A percentile compares a stretch with the other conserved stretches of the same genome.
phyloP scores from a whole-genome alignment of 305 asterid genomes.

The Fraxinus dipetala region DNA sequence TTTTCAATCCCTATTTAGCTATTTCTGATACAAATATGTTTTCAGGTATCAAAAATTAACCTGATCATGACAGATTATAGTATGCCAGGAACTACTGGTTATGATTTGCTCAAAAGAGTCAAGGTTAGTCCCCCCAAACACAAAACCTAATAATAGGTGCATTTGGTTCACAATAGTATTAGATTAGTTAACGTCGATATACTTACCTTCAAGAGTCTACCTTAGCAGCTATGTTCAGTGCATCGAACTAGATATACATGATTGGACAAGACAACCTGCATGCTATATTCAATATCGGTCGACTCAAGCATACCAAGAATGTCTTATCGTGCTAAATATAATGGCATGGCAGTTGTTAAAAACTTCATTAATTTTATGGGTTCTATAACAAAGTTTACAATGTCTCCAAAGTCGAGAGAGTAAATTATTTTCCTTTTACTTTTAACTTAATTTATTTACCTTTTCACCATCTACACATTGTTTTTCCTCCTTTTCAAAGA shows the following conservation, averaged over 20 bases:
- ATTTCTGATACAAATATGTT: not conserved
- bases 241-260: not conserved
- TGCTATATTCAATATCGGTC: too few species aligned
- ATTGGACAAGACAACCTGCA: not conserved
- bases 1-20: not conserved
- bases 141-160: not conserved
- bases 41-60: slow-evolving; percentile 48
- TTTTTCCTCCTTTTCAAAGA: not conserved
- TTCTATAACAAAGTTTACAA: not conserved
- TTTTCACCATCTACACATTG: not conserved
- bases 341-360: not conserved
- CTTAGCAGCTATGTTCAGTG: not conserved
- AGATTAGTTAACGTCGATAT: not conserved
- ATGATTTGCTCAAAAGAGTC: slow-evolving; percentile 55
- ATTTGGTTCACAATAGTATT: not conserved
- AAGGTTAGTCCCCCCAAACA: slow-evolving; percentile 35
- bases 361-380: not conserved
- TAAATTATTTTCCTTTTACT: not conserved
- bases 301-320: not conserved
- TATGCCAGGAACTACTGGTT: slow-evolving; percentile 63
- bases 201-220: too few species aligned
- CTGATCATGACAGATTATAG: slow-evolving; percentile 61
- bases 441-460: not conserved
- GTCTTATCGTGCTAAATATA: not conserved
- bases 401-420: not conserved